A percentile compares a stretch with the other conserved stretches of the same genome.
These are phyloP conservation scores for Ascocoryne sarcoides DNA, from an alignment of 2,329 filamentous ascomycete species.

Conservation along the genomic window DNA sequence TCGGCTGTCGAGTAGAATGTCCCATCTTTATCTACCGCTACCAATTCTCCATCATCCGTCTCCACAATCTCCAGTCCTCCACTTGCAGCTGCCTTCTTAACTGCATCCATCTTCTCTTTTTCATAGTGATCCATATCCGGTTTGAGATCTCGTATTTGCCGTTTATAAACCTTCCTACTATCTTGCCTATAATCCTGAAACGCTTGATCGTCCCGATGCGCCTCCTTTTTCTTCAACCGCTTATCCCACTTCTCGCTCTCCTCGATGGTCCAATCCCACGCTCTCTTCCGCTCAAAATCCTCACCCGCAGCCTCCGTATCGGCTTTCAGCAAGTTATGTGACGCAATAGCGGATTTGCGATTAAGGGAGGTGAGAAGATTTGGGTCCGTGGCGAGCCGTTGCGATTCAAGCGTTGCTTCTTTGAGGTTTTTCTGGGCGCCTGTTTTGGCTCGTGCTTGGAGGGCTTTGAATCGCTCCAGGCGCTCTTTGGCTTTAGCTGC, in stretches of 20 bases:
- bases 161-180: constrained; percentile 87
- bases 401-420: constrained; percentile 75
- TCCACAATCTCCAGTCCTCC: constrained; percentile 90
- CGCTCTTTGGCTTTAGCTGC: constrained; percentile 52
- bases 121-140: constrained; percentile 80
- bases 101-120: constrained; percentile 72
- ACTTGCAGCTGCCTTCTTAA: constrained; percentile 74
- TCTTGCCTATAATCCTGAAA: constrained; percentile 87
- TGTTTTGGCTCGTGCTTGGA: constrained; percentile 71
- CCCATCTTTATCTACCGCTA: constrained; percentile 86
- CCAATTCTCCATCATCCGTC: constrained; percentile 87
- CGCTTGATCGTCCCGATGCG: constrained; percentile 72
- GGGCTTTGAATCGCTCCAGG: constrained; percentile 74
- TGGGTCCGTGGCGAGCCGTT: constrained; percentile 70
- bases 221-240: constrained; percentile 76
- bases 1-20: constrained; percentile 86
- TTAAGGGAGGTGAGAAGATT: constrained; percentile 68
- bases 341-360: constrained; percentile 77
- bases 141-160: constrained; percentile 69
- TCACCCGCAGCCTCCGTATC: constrained; percentile 77
- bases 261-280: constrained; percentile 97
- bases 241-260: constrained; percentile 93
- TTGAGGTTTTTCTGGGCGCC: constrained; percentile 69
- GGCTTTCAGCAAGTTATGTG: constrained; percentile 87
- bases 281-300: constrained; percentile 94